Evolutionary conservation across 225 moss, liverwort and hornwort genomes (phyloP).

Genomic region (Physcomitrellopsis africana): DNA sequence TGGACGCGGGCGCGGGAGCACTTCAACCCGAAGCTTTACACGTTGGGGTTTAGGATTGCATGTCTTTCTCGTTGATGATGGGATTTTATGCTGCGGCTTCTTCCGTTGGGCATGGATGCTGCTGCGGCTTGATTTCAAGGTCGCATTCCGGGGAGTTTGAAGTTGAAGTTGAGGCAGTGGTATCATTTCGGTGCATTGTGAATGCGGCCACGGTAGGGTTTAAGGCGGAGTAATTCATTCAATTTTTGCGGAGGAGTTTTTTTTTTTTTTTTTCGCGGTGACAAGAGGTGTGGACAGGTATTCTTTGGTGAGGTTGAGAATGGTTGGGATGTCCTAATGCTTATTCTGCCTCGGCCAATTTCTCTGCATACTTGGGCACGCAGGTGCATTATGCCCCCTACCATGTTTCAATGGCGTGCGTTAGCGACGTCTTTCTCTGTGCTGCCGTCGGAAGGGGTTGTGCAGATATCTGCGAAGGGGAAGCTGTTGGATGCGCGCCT

Average conservation of each 20-base stretch:
- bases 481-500: slow-evolving; percentile 33
- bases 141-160: neutral
- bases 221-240: neutral
- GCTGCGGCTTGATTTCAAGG: neutral
- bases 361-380: slow-evolving; percentile 13
- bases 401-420: slow-evolving; percentile 35
- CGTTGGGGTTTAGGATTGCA: neutral
- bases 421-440: slow-evolving; percentile 19
- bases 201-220: neutral
- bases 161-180: neutral
- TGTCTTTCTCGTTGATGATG: neutral
- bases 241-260: neutral
- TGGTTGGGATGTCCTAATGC: slow-evolving; percentile 40
- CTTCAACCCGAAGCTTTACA: too few relatives aligned
- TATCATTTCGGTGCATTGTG: neutral
- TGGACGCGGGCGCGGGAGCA: too few relatives aligned
- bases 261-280: neutral
- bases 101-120: neutral
- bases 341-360: slow-evolving; percentile 30
- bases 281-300: neutral
- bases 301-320: slow-evolving; percentile 1
- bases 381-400: slow-evolving; percentile 32
- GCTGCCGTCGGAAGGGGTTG: slow-evolving; percentile 31
- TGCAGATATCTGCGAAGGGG: slow-evolving; percentile 20
- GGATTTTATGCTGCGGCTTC: neutral